A percentile compares a stretch with the other conserved stretches of the same genome.
These are phyloP conservation scores for Hymenoscyphus fructigenus DNA, from an alignment of 2,329 filamentous ascomycete genomes.

Conservation along the genomic window DNA sequence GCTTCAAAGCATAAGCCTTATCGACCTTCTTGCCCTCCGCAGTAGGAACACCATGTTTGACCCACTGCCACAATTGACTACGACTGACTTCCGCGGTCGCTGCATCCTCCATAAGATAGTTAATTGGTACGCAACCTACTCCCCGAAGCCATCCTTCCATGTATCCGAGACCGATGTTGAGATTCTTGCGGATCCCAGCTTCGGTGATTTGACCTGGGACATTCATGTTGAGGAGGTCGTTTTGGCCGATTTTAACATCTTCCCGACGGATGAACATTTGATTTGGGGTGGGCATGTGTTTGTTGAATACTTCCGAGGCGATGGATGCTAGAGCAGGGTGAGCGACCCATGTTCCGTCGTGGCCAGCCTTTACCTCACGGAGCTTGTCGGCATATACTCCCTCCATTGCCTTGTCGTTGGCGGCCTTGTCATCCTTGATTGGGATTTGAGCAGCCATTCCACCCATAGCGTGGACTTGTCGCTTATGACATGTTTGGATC, in stretches of 20 bases:
- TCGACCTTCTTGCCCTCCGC: conserved; percentile 89
- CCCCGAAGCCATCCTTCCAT: conserved; percentile 99
- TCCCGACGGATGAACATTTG: conserved; percentile 89
- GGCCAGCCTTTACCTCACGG: conserved; percentile 89
- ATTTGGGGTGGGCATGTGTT: conserved; percentile 98
- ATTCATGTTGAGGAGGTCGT: conserved; percentile 97
- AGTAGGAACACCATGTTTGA: conserved; percentile 69
- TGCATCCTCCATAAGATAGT: conserved; percentile 97
- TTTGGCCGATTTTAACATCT: conserved; percentile 80
- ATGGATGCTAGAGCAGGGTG: conserved; percentile 90
- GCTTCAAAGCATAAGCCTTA: conserved; percentile 83
- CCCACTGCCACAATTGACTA: conserved; percentile 97
- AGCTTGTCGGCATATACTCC: conserved; percentile 93
- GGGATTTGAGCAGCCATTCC: conserved; percentile 99
- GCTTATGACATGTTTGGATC: conserved; percentile 96
- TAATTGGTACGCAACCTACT: conserved; percentile 94
- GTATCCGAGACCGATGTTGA: conserved; percentile 94
- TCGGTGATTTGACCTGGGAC: conserved; percentile 90
- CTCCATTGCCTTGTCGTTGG: conserved; percentile 94
- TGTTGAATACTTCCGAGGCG: conserved; percentile 91
- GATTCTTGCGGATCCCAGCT: conserved; percentile 93
- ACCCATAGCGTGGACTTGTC: conserved; percentile 97
- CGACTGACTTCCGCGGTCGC: conserved; percentile 95
- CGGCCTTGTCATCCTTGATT: conserved; percentile 89
- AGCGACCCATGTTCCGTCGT: conserved; percentile 96